phyloP scores from a whole-genome alignment of 306 rosid genomes.

The Bauhinia variegata region DNA sequence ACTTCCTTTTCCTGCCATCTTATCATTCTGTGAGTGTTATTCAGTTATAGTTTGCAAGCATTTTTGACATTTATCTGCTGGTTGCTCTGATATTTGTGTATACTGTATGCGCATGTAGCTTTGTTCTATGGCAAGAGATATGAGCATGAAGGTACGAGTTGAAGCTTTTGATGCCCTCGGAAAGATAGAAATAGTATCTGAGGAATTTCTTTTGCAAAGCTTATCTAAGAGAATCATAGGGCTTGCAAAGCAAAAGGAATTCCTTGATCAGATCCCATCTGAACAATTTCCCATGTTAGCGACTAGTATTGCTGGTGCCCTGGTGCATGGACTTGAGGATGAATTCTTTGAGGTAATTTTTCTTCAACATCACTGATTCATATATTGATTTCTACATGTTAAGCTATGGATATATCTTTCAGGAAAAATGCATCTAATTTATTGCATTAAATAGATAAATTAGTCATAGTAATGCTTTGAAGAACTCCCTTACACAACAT shows the following conservation, averaged over 20 bases:
- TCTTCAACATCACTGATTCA: neutral
- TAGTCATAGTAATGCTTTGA: conserved; percentile 6
- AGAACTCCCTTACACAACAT: neutral
- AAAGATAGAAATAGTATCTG: conserved; percentile 64
- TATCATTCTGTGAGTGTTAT: conserved; percentile 25
- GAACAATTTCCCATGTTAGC: conserved; percentile 57
- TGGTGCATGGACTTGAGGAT: conserved; percentile 94
- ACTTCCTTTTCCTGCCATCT: conserved; percentile 32
- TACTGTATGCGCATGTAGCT: conserved; percentile 59
- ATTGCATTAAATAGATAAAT: neutral
- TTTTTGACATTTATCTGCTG: conserved; percentile 20
- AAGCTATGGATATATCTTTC: neutral
- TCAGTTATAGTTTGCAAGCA: conserved; percentile 32
- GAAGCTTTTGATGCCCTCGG: conserved; percentile 70
- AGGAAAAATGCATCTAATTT: neutral
- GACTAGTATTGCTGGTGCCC: conserved; percentile 71
- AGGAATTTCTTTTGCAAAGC: conserved; percentile 80
- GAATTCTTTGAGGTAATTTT: conserved; percentile 82
- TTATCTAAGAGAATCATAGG: conserved; percentile 69
- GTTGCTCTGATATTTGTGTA: conserved; percentile 24
- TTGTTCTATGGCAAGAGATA: conserved; percentile 86
- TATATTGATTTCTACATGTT: neutral
- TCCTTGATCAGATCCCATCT: conserved; percentile 42
- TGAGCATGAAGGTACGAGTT: conserved; percentile 78
- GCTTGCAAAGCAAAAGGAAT: conserved; percentile 48